These are phyloP conservation scores for Aphanomyces stellatus DNA, from an alignment of 352 stramenopile species.

Conservation along the genomic window DNA sequence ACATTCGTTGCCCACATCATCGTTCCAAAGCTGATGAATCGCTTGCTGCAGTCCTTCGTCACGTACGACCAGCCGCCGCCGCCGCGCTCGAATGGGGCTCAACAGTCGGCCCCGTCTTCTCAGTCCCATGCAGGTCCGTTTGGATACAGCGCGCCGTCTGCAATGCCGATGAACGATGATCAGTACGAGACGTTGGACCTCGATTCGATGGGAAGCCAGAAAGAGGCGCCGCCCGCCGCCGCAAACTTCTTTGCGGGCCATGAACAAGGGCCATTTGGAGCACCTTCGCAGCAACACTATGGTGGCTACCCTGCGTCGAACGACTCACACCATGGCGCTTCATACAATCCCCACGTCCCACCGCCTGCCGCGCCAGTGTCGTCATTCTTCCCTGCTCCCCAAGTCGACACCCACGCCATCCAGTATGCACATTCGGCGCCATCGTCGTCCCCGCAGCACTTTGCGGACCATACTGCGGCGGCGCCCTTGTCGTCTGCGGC, in stretches of 20 bases:
- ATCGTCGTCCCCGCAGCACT: background rate
- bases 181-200: conserved; percentile 7
- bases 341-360: too few relatives aligned
- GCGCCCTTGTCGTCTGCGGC: background rate
- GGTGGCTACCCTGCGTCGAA: background rate
- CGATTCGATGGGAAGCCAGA: background rate
- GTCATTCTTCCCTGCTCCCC: too few relatives aligned
- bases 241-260: background rate
- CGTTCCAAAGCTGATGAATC: background rate
- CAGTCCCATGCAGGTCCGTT: too few relatives aligned
- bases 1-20: background rate
- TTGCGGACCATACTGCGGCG: background rate
- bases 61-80: background rate
- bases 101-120: background rate
- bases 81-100: background rate
- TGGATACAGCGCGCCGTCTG: background rate
- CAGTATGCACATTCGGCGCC: background rate
- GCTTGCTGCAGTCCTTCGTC: background rate
- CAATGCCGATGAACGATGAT: background rate
- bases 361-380: too few relatives aligned
- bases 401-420: background rate
- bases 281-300: too few relatives aligned
- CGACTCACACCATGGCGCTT: background rate
- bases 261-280: background rate
- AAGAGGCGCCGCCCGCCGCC: background rate